phyloP scores from a whole-genome alignment of 2,329 filamentous ascomycete genomes.

The Taxawa tesnikishii region DNA sequence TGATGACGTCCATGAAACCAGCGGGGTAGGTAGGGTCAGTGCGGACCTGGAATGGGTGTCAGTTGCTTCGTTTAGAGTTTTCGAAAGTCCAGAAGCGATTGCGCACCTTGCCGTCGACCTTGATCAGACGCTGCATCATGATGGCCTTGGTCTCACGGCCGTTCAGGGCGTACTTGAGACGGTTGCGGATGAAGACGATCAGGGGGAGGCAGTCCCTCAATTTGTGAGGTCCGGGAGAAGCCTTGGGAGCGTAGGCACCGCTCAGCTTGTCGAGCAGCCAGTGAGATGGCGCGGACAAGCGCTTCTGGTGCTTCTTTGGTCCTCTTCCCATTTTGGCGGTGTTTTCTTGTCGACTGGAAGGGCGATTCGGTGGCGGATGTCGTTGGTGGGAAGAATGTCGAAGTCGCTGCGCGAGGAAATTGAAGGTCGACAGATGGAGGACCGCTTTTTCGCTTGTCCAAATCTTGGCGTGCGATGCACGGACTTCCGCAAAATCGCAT shows the following conservation, averaged over 20 bases:
- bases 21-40: conserved; percentile 96
- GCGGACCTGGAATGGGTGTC: too few species aligned
- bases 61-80: too few species aligned
- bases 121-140: conserved; percentile 98
- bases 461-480: too few species aligned
- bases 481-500: too few species aligned
- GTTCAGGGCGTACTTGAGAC: conserved; percentile 93
- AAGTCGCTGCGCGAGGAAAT: too few species aligned
- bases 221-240: conserved; percentile 91
- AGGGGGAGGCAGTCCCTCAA: conserved; percentile 96
- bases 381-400: too few species aligned
- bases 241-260: conserved; percentile 57
- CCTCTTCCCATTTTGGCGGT: conserved; percentile 51
- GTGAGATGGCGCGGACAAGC: conserved; percentile 96
- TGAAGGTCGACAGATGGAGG: too few species aligned
- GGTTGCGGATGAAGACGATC: conserved; percentile 90
- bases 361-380: too few species aligned
- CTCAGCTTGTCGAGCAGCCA: conserved; percentile 99
- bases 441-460: too few species aligned
- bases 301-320: conserved; percentile 91
- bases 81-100: too few species aligned
- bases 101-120: conserved; percentile 99
- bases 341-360: too few species aligned
- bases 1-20: conserved; percentile 99
- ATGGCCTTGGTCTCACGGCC: conserved; percentile 94